These are phyloP conservation scores for Cyberlindnera veronae DNA, from an alignment of 805 yeast genomes.

Conservation along the genomic window DNA sequence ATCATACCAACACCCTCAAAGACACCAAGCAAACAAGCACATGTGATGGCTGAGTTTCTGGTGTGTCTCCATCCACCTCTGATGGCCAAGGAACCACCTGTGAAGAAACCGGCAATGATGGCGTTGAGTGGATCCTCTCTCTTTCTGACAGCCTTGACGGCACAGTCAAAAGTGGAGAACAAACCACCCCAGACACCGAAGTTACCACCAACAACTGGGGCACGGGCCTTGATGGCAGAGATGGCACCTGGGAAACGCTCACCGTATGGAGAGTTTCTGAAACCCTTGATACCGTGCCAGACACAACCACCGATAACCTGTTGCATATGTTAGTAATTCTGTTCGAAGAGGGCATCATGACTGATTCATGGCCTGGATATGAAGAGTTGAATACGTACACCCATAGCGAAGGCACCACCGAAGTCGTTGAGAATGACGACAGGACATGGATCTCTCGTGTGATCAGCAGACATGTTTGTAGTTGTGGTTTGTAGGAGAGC, in stretches of 20 bases:
- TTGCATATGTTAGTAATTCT: constrained; percentile 1
- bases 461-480: constrained; percentile 80
- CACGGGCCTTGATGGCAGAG: constrained; percentile 89
- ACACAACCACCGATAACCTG: constrained; percentile 86
- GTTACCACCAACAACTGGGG: constrained; percentile 98
- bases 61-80: constrained; percentile 99
- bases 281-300: constrained; percentile 99
- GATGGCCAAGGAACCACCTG: constrained; percentile 96
- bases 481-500: too few relatives aligned
- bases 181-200: constrained; percentile 99
- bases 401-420: constrained; percentile 99
- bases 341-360: neutral
- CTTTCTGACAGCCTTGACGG: constrained; percentile 90
- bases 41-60: constrained; percentile 92
- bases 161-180: constrained; percentile 92
- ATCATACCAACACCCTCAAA: constrained; percentile 98
- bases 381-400: constrained; percentile 40
- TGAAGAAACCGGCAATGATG: constrained; percentile 94
- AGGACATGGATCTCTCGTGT: constrained; percentile 99
- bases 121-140: constrained; percentile 99
- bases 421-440: constrained; percentile 92
- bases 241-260: constrained; percentile 90
- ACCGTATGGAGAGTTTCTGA: constrained; percentile 96
- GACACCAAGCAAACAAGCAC: constrained; percentile 95
- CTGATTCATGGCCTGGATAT: neutral